phyloP scores from a whole-genome alignment of 2,329 filamentous ascomycete species.

The Leptographium wingfieldii region DNA sequence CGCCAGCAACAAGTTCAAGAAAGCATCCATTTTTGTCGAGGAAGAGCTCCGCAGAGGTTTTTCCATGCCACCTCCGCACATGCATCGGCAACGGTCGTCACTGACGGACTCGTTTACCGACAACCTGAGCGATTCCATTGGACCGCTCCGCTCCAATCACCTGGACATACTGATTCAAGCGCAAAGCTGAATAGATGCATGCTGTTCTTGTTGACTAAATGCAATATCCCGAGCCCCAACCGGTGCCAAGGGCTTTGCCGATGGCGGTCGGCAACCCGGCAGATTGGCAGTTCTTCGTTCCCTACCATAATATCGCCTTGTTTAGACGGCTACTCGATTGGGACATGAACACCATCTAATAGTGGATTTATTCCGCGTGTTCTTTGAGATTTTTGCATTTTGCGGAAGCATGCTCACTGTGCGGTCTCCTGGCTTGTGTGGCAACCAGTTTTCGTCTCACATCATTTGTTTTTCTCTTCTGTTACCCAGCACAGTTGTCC shows the following conservation, averaged over 20 bases:
- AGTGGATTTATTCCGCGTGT: neutral
- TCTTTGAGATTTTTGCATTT: neutral
- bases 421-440: neutral
- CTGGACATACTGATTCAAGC: neutral
- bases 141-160: neutral
- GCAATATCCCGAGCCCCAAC: neutral
- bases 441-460: neutral
- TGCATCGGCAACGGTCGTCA: conserved; percentile 3
- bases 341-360: conserved; percentile 1
- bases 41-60: conserved; percentile 54
- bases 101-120: conserved; percentile 1
- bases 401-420: neutral
- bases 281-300: neutral
- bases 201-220: neutral
- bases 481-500: neutral
- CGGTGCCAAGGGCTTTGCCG: neutral
- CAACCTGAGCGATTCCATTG: neutral
- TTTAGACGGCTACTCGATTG: neutral
- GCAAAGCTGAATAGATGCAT: neutral
- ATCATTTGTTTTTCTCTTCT: neutral
- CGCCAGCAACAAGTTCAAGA: conserved; percentile 73
- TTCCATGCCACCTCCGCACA: conserved; percentile 23
- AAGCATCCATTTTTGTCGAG: conserved; percentile 69
- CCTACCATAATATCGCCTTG: neutral
- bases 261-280: neutral